Evolutionary conservation across 225 moss, liverwort and hornwort genomes (phyloP), one percentile per base, ranked within the genome.

Genomic region (Bryum argenteum): DNA sequence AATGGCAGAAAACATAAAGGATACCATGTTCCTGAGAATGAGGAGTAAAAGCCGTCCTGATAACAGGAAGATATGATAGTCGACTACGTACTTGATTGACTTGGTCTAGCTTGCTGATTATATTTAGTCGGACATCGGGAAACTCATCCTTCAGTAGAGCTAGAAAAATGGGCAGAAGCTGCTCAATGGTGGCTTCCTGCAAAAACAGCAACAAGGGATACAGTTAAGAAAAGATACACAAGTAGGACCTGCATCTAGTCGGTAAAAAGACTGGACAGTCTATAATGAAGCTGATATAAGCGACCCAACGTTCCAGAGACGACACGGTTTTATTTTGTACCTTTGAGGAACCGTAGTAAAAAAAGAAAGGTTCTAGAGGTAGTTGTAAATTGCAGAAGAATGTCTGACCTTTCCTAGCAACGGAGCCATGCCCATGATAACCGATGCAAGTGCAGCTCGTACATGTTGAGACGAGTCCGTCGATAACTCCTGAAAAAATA

Each of bases 21-120:
- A 59, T 28, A 41, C 22, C 67, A 58, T 11, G 33, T 42, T 75
- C 17, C 51, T 33, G 2, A 33, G 7, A 6, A 33, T 33, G 33
- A 33, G 33, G 5, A 33, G 33, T 33, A 33, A 33, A 3, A 33
- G 7, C n/a, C 33, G 33, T 33, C 33, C 0, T 6, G 2, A 54
- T 62, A 10, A 63, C 20, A 45, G 60, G 67, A 10, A 56, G 17
- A 38, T 50, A 24, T 23, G 65, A 13, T 48, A 66, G n/a, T 8
- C 4, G 39, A 37, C 17, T 53, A 50, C 59, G n/a, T 78, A 90
- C 93, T 87, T 93, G 90, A 61, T 97, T 97, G 22, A 97, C 96
- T 92, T 97, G 96, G 74, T 97, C 96, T 71, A 97, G 85, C 83
- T 97, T 97, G 89, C 96, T 97, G 74, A 97, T 97, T 45, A 97